These are phyloP conservation scores for Blepharisma undulans DNA, from an alignment of 169 alveolate genomes.

Conservation along the genomic window DNA sequence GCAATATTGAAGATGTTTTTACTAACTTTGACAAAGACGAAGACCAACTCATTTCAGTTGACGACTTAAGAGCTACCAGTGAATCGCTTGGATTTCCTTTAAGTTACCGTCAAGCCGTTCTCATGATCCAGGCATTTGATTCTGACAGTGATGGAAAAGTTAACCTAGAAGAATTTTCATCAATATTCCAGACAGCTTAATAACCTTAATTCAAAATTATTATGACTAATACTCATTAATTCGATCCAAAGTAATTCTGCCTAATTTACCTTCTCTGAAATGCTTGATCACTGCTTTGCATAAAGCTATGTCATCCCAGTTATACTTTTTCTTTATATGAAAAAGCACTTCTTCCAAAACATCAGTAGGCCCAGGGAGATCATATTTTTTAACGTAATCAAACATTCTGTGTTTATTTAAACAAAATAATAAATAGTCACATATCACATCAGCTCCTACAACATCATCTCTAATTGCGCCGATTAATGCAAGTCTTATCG, in stretches of 20 bases:
- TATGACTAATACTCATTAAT: conserved; percentile 13
- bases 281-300: conserved; percentile 53
- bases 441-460: conserved; percentile 72
- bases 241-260: conserved; percentile 71
- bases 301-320: conserved; percentile 50
- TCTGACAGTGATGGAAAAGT: conserved; percentile 21
- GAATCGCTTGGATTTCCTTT: conserved; percentile 28
- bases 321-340: conserved; percentile 48
- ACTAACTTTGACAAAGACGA: conserved; percentile 39
- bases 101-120: conserved; percentile 20
- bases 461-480: conserved; percentile 84
- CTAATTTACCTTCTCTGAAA: conserved; percentile 76
- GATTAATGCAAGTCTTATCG: conserved; percentile 79
- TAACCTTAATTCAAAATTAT: neutral
- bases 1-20: conserved; percentile 28
- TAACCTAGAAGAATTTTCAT: neutral
- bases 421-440: conserved; percentile 72
- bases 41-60: conserved; percentile 17
- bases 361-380: conserved; percentile 77
- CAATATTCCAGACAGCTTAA: conserved; percentile 17
- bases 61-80: conserved; percentile 5
- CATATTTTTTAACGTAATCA: conserved; percentile 66
- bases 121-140: conserved; percentile 36
- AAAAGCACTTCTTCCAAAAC: conserved; percentile 57
- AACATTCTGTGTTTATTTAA: conserved; percentile 68